These are phyloP conservation scores for Scenedesmus sp. DNA, from an alignment of 163 green algal species.

Conservation along the genomic window DNA sequence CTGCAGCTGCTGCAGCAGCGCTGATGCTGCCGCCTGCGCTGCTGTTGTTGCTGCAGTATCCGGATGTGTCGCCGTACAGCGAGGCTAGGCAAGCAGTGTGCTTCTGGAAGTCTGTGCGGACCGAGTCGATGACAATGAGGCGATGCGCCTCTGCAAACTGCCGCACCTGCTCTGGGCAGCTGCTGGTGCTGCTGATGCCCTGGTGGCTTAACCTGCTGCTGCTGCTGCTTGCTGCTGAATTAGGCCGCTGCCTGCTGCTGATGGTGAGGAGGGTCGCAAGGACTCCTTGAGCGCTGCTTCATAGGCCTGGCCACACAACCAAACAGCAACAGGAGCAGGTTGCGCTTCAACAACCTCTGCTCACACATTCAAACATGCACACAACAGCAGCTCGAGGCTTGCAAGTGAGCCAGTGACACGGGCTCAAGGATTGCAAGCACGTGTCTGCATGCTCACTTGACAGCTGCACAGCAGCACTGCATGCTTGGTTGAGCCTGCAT, in stretches of 20 bases:
- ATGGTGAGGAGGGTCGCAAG: constrained; percentile 3
- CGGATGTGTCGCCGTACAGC: neutral
- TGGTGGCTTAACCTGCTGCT: neutral
- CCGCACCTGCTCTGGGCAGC: constrained; percentile 56
- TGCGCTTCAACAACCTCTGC: neutral
- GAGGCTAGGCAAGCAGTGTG: neutral
- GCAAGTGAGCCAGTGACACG: neutral
- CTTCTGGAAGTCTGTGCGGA: constrained; percentile 54
- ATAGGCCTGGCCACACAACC: constrained; percentile 30
- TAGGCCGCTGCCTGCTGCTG: constrained; percentile 27
- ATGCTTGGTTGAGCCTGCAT: neutral
- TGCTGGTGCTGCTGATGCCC: too few relatives aligned
- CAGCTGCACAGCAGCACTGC: neutral
- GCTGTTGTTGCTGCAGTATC: constrained; percentile 14
- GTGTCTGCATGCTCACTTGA: too few relatives aligned
- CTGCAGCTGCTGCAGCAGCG: neutral
- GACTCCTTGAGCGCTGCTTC: constrained; percentile 49
- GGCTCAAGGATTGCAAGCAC: neutral
- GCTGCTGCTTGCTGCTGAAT: neutral
- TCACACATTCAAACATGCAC: neutral
- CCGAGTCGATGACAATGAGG: constrained; percentile 70
- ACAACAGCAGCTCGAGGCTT: neutral
- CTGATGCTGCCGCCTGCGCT: constrained; percentile 26
- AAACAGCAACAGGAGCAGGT: neutral
- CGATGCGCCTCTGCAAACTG: constrained; percentile 72